Evolutionary conservation across 208 protist genomes (phyloP).

Genomic region (Crithidia sp.): DNA sequence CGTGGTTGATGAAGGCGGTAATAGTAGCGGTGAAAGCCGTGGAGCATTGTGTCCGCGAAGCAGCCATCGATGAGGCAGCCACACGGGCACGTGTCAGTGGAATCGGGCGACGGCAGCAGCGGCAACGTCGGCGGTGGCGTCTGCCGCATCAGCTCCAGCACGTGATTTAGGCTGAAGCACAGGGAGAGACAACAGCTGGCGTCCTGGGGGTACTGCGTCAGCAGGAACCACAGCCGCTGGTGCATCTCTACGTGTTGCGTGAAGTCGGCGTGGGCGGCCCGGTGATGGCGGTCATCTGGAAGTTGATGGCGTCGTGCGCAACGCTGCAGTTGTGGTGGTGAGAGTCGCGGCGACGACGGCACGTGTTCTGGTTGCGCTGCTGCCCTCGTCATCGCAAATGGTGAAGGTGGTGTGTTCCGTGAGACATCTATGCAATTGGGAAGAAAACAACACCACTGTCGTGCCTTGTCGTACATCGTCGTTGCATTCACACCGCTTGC

Average conservation of each 20-base stretch:
- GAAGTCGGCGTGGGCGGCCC: neutral
- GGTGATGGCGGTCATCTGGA: neutral
- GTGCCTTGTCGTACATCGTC: too few relatives aligned
- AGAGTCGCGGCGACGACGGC: too few relatives aligned
- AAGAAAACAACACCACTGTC: too few relatives aligned
- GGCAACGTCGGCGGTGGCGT: constrained; percentile 19
- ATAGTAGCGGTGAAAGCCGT: neutral
- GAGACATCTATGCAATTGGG: too few relatives aligned
- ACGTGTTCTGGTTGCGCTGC: too few relatives aligned
- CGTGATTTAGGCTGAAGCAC: constrained; percentile 12
- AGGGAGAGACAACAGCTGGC: constrained; percentile 27
- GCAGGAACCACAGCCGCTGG: constrained; percentile 16
- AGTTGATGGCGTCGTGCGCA: too few relatives aligned
- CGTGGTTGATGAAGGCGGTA: neutral
- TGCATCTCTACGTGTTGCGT: neutral
- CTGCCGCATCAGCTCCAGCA: constrained; percentile 16
- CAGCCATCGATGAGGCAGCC: constrained; percentile 26
- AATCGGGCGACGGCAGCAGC: neutral
- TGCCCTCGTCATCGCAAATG: too few relatives aligned
- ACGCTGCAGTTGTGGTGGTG: too few relatives aligned
- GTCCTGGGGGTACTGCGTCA: constrained; percentile 24
- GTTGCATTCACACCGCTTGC: too few relatives aligned
- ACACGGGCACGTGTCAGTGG: constrained; percentile 15
- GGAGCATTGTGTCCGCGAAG: constrained; percentile 12
- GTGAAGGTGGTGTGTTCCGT: too few relatives aligned